Evolutionary conservation across 371 early-diverging fungal genomes (phyloP).

Genomic region (Mortierella sp.): DNA sequence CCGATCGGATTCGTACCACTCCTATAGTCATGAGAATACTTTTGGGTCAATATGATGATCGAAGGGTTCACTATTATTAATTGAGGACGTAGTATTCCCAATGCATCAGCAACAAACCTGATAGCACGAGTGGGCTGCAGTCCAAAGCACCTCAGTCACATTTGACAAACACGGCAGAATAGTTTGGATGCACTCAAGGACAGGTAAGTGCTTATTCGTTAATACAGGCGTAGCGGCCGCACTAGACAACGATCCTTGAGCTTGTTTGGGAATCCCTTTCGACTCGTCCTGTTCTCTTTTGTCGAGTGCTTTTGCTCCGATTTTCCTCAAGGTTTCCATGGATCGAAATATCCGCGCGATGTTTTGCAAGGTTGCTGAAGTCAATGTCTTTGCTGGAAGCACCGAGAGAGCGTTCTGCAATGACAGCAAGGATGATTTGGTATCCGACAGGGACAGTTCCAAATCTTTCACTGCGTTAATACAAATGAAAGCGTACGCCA

Average conservation of each 20-base stretch:
- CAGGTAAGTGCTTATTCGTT: neutral
- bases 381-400: constrained; percentile 8
- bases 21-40: neutral
- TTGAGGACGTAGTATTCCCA: neutral
- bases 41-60: neutral
- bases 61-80: no score
- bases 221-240: no score
- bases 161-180: constrained; percentile 21
- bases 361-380: constrained; percentile 22
- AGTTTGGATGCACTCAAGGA: neutral
- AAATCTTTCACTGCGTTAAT: neutral
- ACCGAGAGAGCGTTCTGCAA: constrained; percentile 16
- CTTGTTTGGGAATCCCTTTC: neutral
- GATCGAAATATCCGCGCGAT: constrained; percentile 50
- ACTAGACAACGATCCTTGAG: neutral
- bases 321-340: constrained; percentile 40
- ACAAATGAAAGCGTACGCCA: neutral
- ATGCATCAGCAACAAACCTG: constrained; percentile 15
- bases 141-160: constrained; percentile 29
- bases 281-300: constrained; percentile 19
- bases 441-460: neutral
- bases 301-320: constrained; percentile 41
- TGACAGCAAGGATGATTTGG: neutral
- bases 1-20: constrained; percentile 6
- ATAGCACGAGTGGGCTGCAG: constrained; percentile 12